Percentiles rank a stretch among this genome's conserved stretches.
Conservation (phyloP, 495 filamentous ascomycete genomes). For the Patellaria atrata region DNA sequence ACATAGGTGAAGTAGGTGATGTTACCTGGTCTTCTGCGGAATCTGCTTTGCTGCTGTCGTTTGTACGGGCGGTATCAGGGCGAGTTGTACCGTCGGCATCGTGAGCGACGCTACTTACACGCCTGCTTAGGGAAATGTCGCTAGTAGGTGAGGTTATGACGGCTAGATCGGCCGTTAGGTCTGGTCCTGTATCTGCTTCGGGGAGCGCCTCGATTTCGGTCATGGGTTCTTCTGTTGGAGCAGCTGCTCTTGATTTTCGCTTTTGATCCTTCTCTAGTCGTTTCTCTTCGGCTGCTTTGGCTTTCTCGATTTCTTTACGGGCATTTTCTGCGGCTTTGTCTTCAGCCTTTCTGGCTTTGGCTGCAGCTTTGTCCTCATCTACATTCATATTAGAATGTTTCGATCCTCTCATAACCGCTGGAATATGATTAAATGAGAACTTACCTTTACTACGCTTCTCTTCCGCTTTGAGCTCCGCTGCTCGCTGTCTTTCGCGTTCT, state of each 20-base stretch:
- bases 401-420: too few relatives aligned
- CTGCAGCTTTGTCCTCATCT: slow-evolving; percentile 17
- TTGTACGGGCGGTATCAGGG: slow-evolving; percentile 6
- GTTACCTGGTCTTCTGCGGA: neutral
- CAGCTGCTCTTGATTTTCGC: slow-evolving; percentile 21
- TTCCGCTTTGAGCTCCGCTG: slow-evolving; percentile 37
- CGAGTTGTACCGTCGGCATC: too few relatives aligned
- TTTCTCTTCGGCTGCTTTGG: slow-evolving; percentile 36
- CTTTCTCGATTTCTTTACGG: slow-evolving; percentile 38
- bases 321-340: slow-evolving; percentile 37
- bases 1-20: slow-evolving; percentile 9
- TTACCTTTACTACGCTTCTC: slow-evolving; percentile 38
- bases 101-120: too few relatives aligned
- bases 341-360: slow-evolving; percentile 28
- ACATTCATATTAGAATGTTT: too few relatives aligned
- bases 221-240: slow-evolving; percentile 15
- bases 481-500: slow-evolving; percentile 37
- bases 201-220: slow-evolving; percentile 6
- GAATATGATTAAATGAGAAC: slow-evolving; percentile 6
- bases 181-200: neutral
- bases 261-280: slow-evolving; percentile 31
- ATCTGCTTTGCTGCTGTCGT: neutral
- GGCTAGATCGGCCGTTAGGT: slow-evolving; percentile 6
- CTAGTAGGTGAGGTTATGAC: too few relatives aligned
- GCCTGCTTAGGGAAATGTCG: too few relatives aligned